These are phyloP conservation scores for Mucuna pruriens DNA, from an alignment of 306 rosid species.

Conservation along the genomic window DNA sequence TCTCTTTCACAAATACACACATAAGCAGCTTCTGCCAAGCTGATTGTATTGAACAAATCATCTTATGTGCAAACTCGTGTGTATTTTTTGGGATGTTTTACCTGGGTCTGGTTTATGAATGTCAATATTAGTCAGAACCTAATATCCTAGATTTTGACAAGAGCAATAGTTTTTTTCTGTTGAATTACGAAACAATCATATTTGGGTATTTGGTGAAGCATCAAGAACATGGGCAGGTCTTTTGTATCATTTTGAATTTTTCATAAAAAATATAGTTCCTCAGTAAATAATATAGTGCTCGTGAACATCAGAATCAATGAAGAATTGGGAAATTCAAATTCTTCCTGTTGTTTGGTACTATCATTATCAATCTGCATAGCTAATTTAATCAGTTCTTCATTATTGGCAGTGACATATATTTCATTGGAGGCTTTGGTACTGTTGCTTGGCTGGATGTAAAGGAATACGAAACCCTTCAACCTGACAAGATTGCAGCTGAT, in stretches of 20 bases:
- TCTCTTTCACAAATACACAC: neutral
- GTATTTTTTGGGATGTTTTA: conserved; percentile 10
- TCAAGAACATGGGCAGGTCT: neutral
- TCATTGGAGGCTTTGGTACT: conserved; percentile 99
- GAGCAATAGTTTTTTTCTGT: neutral
- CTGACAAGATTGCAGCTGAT: conserved; percentile 96
- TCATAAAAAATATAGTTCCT: neutral
- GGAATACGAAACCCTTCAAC: conserved; percentile 89
- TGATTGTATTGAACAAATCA: conserved; percentile 24
- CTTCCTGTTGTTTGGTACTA: conserved; percentile 9
- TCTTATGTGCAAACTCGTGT: conserved; percentile 11
- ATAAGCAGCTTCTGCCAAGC: neutral
- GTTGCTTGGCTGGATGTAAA: conserved; percentile 99
- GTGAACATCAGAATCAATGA: neutral
- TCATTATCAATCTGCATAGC: conserved; percentile 28
- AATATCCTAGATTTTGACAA: neutral
- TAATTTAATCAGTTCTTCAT: conserved; percentile 35
- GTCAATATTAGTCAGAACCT: conserved; percentile 7
- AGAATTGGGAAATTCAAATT: conserved; percentile 13
- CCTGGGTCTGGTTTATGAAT: neutral
- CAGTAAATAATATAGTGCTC: neutral
- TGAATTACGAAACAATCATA: neutral
- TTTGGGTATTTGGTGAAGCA: conserved; percentile 28
- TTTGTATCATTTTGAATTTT: conserved; percentile 11
- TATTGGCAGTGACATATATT: conserved; percentile 86